Evolutionary conservation across 2,329 filamentous ascomycete species (phyloP), one percentile per base, ranked within the genome.

Genomic region (Botrytis galanthina): DNA sequence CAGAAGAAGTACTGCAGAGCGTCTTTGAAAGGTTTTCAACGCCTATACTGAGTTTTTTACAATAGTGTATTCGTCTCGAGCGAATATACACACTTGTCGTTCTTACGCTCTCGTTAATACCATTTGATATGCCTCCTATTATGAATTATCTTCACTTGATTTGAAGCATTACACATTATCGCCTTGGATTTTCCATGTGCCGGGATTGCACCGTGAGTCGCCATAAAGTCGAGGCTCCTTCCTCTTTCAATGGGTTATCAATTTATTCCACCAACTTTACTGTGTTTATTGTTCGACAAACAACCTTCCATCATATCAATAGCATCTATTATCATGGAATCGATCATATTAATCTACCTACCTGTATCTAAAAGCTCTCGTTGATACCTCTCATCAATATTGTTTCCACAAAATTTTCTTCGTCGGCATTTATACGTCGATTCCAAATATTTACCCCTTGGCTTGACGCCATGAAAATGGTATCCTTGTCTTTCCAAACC

Each of bases 381-480:
- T 3, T 2, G 12, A 18, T 29, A 8, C 4, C 51, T 8, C 7
- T 54, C 16, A 26, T 14, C 5, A 14, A n/a, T 2, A n/a, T 14
- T 3, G 1, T n/a, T n/a, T n/a, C 48, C 10, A n/a, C 48, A 26
- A 48, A 5, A 12, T 48, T 1, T 22, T 12, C 16, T 26, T 51
- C 10, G 0, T 54, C 5, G n/a, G n/a, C 51, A 57, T 57, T 18
- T 29, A 1, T 57, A 18, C 14, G 2, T 57, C 51, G 1, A 18
- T 9, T 1, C 6, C n/a, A 29, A 57, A 29, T 57, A 4, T 8
- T 9, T 14, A 16, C 14, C n/a, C n/a, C 14, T 57, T 14, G 1
- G 4, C 0, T 4, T 57, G 14, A 29, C n/a, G 14, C 14, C 51
- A 57, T 57, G 2, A 18, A 0, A 16, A 57, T 18, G 0, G 3